A percentile compares a stretch with the other conserved stretches of the same genome.
Conservation (phyloP, 352 stramenopile genomes). For the Phytopythium boreale region DNA sequence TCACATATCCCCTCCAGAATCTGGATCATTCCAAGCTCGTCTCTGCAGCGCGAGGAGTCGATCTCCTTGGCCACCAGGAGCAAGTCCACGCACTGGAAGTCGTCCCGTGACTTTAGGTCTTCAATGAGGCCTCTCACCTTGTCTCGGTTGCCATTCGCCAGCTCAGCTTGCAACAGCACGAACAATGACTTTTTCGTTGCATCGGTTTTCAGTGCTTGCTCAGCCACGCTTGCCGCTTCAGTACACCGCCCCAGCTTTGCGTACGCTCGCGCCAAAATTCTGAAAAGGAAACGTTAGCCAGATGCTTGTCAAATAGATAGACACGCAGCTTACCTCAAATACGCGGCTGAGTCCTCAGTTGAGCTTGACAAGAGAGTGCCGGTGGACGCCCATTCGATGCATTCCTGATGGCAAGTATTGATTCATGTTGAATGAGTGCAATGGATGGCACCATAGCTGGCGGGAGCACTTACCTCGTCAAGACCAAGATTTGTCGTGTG, state of each 20-base stretch:
- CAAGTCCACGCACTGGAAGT: constrained; percentile 67
- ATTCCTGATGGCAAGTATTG: constrained; percentile 21
- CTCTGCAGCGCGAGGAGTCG: neutral
- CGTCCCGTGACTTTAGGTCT: constrained; percentile 39
- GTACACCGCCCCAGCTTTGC: neutral
- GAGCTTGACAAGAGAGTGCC: constrained; percentile 20
- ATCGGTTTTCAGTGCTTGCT: constrained; percentile 45
- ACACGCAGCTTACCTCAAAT: constrained; percentile 43
- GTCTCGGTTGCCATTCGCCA: constrained; percentile 20
- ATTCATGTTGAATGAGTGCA: neutral
- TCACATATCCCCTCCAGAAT: neutral
- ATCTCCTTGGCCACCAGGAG: constrained; percentile 15
- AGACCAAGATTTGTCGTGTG: constrained; percentile 29
- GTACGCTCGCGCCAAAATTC: neutral
- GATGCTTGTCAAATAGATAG: neutral
- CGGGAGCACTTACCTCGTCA: constrained; percentile 29
- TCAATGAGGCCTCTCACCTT: constrained; percentile 22
- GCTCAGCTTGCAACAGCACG: constrained; percentile 40
- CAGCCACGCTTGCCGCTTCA: constrained; percentile 37
- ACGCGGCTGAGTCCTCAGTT: constrained; percentile 35
- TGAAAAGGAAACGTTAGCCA: neutral
- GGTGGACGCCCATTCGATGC: constrained; percentile 43
- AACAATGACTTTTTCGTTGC: constrained; percentile 61
- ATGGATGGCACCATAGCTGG: neutral
- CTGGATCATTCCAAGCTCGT: neutral